A percentile compares a stretch with the other conserved stretches of the same genome.
phyloP scores from a whole-genome alignment of 2,329 filamentous ascomycete genomes.

The Claviceps sp. region DNA sequence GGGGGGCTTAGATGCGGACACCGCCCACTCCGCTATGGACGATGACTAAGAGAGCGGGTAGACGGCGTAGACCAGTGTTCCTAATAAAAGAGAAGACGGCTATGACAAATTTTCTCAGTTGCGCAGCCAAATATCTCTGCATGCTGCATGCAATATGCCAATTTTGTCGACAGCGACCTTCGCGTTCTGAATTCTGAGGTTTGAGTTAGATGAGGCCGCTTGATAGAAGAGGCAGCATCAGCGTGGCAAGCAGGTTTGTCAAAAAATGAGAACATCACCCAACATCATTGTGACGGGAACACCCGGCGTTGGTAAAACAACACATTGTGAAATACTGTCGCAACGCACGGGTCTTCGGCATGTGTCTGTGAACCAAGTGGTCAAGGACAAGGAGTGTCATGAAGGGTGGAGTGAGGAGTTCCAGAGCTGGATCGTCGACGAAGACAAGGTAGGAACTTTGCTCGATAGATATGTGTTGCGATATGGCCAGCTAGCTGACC shows the following conservation, averaged over 20 bases:
- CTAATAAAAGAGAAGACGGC: too few relatives aligned
- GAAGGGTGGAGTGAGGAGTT: slow-evolving; percentile 79
- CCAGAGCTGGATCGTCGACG: slow-evolving; percentile 85
- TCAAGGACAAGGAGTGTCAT: slow-evolving; percentile 77
- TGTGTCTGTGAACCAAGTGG: slow-evolving; percentile 78
- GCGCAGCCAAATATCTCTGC: too few relatives aligned
- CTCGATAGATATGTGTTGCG: neutral
- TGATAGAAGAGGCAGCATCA: neutral
- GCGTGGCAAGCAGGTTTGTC: neutral
- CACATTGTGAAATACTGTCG: slow-evolving; percentile 72
- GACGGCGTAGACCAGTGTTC: too few relatives aligned
- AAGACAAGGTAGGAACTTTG: slow-evolving; percentile 63
- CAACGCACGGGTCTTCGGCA: slow-evolving; percentile 66
- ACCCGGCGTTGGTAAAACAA: slow-evolving; percentile 91
- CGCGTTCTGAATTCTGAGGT: neutral
- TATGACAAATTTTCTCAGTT: too few relatives aligned
- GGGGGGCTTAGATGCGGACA: too few relatives aligned
- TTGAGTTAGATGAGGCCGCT: neutral
- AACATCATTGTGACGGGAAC: slow-evolving; percentile 96
- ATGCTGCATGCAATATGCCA: neutral
- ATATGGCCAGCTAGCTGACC: slow-evolving; percentile 7
- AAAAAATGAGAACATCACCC: slow-evolving; percentile 40
- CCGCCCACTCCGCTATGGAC: too few relatives aligned
- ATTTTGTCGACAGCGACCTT: neutral
- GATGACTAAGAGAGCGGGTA: too few relatives aligned